Base-by-base conservation (phyloP, 2,329 filamentous ascomycete genomes). In the Leptodontidium sp. region DNA sequence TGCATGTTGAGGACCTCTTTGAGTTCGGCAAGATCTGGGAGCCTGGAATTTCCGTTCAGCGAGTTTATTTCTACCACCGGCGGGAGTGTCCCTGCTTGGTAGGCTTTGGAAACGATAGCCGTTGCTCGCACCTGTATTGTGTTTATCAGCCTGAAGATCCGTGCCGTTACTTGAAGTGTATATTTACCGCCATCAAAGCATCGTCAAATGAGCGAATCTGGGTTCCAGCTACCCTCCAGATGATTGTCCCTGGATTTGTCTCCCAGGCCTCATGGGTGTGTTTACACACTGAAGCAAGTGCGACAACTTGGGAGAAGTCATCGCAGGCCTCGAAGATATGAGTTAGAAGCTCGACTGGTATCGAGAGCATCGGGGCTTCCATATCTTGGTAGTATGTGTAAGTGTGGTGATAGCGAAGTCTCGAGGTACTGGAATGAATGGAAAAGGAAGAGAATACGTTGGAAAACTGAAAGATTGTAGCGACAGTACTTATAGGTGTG, bases 101-200 rank as follows among this genome's bases (percentile, higher is more conserved):
- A 66, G 24, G 70, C 65, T 66, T 70, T 65, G 38, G 67, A 50
- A 63, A 68, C 68, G 43, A 70, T 67, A 43, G 68, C 66, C 53
- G 68, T 72, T 63, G 70, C 68, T 67, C 69, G 69, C 49, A 71
- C 69, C 69, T 71, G 40, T 12, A 15, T 38, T 2, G 14, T 15
- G 53, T 40, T 58, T n/a, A 32, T 70, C 49, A 61, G 49, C 59
- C 12, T 63, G 21, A 21, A 65, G n/a, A 29, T 47, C 40, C 32
- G 15, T n/a, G 53, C 50, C 15, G 32, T 8, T 55, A 35, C 12
- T 29, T 26, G 38, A 12, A 40, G 38, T 40, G 38, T 26, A 53
- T 68, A 68, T 59, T 68, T 65, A 72, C 70, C 45, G 68, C 70
- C 63, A 72, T 70, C 65, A 72, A 65, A 12, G 65, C 70, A 66